phyloP scores from a whole-genome alignment of 2,329 filamentous ascomycete genomes.

The Colletotrichum sansevieriae region DNA sequence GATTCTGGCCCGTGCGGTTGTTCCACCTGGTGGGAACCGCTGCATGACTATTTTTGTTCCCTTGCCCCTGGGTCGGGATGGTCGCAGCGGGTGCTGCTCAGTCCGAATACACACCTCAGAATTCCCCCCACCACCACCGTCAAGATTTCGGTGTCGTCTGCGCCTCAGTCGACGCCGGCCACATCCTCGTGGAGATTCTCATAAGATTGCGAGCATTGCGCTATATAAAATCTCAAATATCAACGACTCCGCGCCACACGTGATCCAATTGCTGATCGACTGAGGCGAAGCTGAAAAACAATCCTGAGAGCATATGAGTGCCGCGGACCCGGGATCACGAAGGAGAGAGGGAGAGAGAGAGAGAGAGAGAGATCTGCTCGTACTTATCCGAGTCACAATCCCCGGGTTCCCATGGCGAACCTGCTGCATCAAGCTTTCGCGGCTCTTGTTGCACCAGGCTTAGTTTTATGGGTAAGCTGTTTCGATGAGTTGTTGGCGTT shows the following conservation, averaged over 20 bases:
- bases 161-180: neutral
- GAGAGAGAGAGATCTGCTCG: constrained; percentile 10
- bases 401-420: neutral
- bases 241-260: neutral
- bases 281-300: neutral
- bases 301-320: neutral
- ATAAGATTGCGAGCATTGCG: constrained; percentile 1
- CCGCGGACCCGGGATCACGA: neutral
- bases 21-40: neutral
- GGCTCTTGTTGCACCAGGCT: neutral
- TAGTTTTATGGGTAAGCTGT: neutral
- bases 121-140: neutral
- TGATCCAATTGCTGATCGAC: constrained; percentile 17
- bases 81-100: constrained; percentile 21
- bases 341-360: too few species aligned
- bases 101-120: constrained; percentile 8
- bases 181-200: neutral
- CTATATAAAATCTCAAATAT: constrained; percentile 16
- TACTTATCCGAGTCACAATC: neutral
- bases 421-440: constrained; percentile 3
- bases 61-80: constrained; percentile 21
- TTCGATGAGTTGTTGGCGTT: constrained; percentile 1
- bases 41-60: constrained; percentile 26
- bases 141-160: constrained; percentile 15
- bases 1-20: constrained; percentile 17